Evolutionary conservation across 371 early-diverging fungal species (phyloP).

Genomic region (Mortierella sp.): DNA sequence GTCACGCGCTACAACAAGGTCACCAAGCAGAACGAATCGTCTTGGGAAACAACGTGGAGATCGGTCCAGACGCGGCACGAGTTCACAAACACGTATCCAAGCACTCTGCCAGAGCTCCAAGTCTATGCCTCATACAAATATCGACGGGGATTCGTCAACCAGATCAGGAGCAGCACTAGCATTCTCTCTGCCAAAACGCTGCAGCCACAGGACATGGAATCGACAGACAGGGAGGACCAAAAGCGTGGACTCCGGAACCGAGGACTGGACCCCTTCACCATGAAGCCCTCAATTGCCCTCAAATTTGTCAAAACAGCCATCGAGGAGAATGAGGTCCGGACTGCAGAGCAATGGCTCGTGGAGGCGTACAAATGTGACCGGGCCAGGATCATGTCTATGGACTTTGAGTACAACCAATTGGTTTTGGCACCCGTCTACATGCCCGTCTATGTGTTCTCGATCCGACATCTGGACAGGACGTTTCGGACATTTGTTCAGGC

Average conservation of each 20-base stretch:
- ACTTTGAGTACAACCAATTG: slow-evolving; percentile 60
- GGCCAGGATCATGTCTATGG: slow-evolving; percentile 65
- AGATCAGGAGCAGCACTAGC: slow-evolving; percentile 65
- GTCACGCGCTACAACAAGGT: slow-evolving; percentile 61
- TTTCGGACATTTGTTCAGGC: slow-evolving; percentile 73
- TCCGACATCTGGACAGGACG: slow-evolving; percentile 63
- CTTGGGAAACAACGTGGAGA: slow-evolving; percentile 70
- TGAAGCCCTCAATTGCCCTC: slow-evolving; percentile 68
- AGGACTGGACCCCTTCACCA: slow-evolving; percentile 65
- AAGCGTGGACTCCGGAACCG: slow-evolving; percentile 45
- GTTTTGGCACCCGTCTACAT: slow-evolving; percentile 70
- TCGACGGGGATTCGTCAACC: slow-evolving; percentile 67
- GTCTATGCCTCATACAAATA: slow-evolving; percentile 73
- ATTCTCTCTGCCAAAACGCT: slow-evolving; percentile 61
- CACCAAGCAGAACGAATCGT: slow-evolving; percentile 62
- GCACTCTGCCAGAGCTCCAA: slow-evolving; percentile 63
- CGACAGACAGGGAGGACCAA: slow-evolving; percentile 42
- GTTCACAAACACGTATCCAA: slow-evolving; percentile 62
- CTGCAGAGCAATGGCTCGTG: slow-evolving; percentile 64
- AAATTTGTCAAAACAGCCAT: slow-evolving; percentile 65
- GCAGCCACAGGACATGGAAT: slow-evolving; percentile 60
- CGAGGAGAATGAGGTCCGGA: slow-evolving; percentile 61
- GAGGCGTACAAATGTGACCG: slow-evolving; percentile 64
- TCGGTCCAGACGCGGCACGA: slow-evolving; percentile 62
- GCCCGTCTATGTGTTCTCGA: slow-evolving; percentile 67